These are phyloP conservation scores for Hypoxylon lenormandii DNA, from an alignment of 495 filamentous ascomycete species.

Conservation along the genomic window DNA sequence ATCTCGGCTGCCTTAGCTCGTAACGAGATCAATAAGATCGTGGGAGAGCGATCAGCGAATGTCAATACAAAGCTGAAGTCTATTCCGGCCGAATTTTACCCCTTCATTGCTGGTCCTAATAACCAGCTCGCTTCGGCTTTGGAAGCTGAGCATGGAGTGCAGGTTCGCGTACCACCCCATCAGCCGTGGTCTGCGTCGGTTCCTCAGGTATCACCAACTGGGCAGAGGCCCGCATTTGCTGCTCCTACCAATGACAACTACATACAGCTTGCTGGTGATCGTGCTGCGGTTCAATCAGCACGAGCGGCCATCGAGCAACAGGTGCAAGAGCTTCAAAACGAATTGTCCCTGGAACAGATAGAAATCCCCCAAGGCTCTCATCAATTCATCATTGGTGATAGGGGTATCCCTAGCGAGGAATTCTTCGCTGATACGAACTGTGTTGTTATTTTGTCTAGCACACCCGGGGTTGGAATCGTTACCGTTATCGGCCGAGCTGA, in stretches of 20 bases:
- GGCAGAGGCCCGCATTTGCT: conserved; percentile 73
- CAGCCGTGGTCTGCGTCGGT: conserved; percentile 77
- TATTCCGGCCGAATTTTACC: conserved; percentile 92
- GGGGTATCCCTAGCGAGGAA: conserved; percentile 79
- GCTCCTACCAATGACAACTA: conserved; percentile 72
- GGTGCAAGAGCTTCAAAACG: conserved; percentile 74
- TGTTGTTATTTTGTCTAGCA: conserved; percentile 80
- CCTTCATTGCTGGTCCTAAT: conserved; percentile 89
- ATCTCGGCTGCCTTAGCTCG: conserved; percentile 82
- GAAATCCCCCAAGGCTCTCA: conserved; percentile 82
- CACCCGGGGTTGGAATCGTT: conserved; percentile 79
- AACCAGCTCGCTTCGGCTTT: conserved; percentile 73
- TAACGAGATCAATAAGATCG: conserved; percentile 83
- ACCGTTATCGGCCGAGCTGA: conserved; percentile 84
- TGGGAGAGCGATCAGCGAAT: conserved; percentile 83
- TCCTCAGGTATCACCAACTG: conserved; percentile 71
- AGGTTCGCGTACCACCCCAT: conserved; percentile 82
- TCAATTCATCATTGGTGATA: conserved; percentile 88
- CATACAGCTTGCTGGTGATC: conserved; percentile 88
- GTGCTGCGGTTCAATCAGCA: conserved; percentile 80
- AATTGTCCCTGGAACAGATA: conserved; percentile 77
- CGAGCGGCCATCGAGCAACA: conserved; percentile 81
- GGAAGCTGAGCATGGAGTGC: conserved; percentile 72
- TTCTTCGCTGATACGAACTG: conserved; percentile 93
- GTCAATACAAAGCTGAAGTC: conserved; percentile 80